These are phyloP conservation scores for Arabidopsis arenosa DNA, from an alignment of 345 rosid species.

Conservation along the genomic window DNA sequence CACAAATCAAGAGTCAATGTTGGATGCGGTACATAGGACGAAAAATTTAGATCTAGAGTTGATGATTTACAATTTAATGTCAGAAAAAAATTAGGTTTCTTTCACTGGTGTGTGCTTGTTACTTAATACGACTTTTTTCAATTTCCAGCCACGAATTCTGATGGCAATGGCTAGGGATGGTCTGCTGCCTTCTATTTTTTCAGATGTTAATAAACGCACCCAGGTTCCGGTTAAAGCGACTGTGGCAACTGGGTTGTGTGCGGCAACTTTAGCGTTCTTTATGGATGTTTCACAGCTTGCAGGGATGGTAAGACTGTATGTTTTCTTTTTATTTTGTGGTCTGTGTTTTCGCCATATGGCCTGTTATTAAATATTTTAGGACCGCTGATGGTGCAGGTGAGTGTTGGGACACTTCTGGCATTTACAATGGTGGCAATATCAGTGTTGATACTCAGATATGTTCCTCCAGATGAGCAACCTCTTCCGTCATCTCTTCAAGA, in stretches of 20 bases:
- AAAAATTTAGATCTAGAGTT: background rate
- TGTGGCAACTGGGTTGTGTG: conserved; percentile 66
- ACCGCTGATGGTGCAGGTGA: conserved; percentile 64
- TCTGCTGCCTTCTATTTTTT: conserved; percentile 79
- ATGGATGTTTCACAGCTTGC: conserved; percentile 91
- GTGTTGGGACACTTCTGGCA: conserved; percentile 98
- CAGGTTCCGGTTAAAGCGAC: conserved; percentile 90
- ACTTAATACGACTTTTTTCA: conserved; percentile 7
- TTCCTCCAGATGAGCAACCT: conserved; percentile 95
- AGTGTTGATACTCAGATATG: conserved; percentile 89
- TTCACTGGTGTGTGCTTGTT: conserved; percentile 3
- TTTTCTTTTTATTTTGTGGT: background rate
- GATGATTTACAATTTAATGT: background rate
- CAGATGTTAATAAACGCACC: conserved; percentile 68
- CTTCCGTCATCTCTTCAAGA: conserved; percentile 79
- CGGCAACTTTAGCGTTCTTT: conserved; percentile 72
- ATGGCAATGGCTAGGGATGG: conserved; percentile 99
- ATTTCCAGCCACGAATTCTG: conserved; percentile 78
- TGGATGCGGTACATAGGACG: background rate
- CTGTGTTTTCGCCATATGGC: background rate
- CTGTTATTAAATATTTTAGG: conserved; percentile 17
- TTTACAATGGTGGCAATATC: conserved; percentile 96
- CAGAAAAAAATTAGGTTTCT: background rate
- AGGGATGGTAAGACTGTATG: conserved; percentile 69
- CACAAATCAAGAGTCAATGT: background rate